Percentiles rank a stretch among this genome's conserved stretches.
phyloP scores from a whole-genome alignment of 139 green algal genomes.

The Auxenochlorella pyrenoidosa region DNA sequence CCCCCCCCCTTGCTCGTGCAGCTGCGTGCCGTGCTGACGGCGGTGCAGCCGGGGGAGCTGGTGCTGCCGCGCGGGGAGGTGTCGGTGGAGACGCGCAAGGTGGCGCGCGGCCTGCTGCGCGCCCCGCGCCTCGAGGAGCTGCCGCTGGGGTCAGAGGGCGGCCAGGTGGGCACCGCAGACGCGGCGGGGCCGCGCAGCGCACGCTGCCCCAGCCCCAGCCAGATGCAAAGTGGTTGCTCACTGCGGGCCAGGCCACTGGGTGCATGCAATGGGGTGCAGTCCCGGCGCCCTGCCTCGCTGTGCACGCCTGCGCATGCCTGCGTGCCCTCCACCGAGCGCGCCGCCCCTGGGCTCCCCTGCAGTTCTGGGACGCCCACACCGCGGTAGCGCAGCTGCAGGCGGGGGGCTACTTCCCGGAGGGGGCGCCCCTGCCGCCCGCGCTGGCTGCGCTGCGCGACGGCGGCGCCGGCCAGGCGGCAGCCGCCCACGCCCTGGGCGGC shows the following conservation, averaged over 20 bases:
- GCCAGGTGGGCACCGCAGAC: constrained; percentile 5
- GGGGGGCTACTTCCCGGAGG: constrained; percentile 46
- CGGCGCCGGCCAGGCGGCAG: constrained; percentile 5
- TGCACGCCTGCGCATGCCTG: too few species aligned
- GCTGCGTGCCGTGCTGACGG: constrained; percentile 78
- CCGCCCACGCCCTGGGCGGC: constrained; percentile 50
- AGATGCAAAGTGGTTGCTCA: too few species aligned
- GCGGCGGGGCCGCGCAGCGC: too few species aligned
- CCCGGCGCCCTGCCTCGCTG: too few species aligned
- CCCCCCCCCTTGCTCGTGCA: not conserved
- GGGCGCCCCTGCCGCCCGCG: constrained; percentile 21
- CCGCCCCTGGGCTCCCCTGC: not conserved
- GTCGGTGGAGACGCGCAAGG: constrained; percentile 44
- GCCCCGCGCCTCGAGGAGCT: constrained; percentile 53
- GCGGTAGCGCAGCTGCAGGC: constrained; percentile 20
- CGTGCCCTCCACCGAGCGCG: not conserved
- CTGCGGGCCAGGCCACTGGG: too few species aligned
- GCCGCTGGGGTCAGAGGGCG: constrained; percentile 30
- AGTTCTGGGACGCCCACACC: constrained; percentile 41
- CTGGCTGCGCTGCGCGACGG: constrained; percentile 9
- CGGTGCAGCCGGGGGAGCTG: constrained; percentile 86
- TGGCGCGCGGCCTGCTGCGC: constrained; percentile 49
- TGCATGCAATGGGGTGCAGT: too few species aligned
- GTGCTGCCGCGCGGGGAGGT: constrained; percentile 63
- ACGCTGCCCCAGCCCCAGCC: too few species aligned